Evolutionary conservation across 2,329 filamentous ascomycete species (phyloP).

Genomic region (Didymella keratinophila): DNA sequence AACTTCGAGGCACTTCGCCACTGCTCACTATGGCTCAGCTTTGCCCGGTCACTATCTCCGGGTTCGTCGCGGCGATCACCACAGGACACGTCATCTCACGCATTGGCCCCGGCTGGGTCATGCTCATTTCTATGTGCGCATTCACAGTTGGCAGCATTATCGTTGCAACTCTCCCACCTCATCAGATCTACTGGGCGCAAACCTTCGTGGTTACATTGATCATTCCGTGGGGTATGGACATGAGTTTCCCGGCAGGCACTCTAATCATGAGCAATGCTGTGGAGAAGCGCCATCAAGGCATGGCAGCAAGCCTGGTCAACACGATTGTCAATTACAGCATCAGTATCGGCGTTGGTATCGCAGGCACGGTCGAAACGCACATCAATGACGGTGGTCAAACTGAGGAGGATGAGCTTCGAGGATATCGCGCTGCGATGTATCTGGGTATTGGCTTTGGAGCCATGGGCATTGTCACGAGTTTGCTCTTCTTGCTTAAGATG

Average conservation of each 20-base stretch:
- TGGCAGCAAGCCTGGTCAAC: constrained; percentile 52
- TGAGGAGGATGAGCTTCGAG: constrained; percentile 41
- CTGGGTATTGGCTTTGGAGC: constrained; percentile 49
- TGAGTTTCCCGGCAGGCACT: constrained; percentile 53
- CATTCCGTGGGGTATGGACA: constrained; percentile 53
- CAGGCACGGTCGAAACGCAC: constrained; percentile 53
- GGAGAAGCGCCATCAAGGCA: constrained; percentile 51
- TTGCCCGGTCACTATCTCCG: constrained; percentile 39
- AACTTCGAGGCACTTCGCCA: constrained; percentile 34
- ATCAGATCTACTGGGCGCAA: constrained; percentile 55
- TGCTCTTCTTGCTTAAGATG: constrained; percentile 37
- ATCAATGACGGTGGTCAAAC: constrained; percentile 45
- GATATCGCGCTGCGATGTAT: constrained; percentile 53
- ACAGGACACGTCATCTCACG: constrained; percentile 44
- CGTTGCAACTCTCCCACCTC: constrained; percentile 50
- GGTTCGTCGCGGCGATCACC: constrained; percentile 42
- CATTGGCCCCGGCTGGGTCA: constrained; percentile 40
- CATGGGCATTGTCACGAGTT: constrained; percentile 35
- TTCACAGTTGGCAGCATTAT: constrained; percentile 50
- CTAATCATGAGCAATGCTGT: constrained; percentile 52
- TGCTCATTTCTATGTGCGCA: constrained; percentile 42
- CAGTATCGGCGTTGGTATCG: constrained; percentile 53
- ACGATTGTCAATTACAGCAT: constrained; percentile 56
- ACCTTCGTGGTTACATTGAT: constrained; percentile 44
- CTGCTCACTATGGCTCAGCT: constrained; percentile 40